phyloP scores from a whole-genome alignment of 768 basidiomycete species.

The Cantharellus anzutake region DNA sequence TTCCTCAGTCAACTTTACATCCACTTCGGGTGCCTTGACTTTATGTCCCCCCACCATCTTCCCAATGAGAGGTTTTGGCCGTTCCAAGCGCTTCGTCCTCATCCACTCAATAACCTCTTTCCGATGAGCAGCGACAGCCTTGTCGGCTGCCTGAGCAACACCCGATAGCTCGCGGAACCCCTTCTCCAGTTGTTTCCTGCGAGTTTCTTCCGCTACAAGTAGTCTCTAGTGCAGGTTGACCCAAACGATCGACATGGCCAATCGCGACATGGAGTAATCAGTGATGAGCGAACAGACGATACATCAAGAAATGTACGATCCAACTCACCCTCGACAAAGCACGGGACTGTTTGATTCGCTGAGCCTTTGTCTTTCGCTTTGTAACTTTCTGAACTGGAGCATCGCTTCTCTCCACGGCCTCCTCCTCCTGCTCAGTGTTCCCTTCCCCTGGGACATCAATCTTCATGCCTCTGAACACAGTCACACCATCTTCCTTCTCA shows the following conservation, averaged over 20 bases:
- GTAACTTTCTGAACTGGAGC: conserved; percentile 10
- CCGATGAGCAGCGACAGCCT: conserved; percentile 22
- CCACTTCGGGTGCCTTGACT: conserved; percentile 46
- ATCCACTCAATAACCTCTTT: conserved; percentile 22
- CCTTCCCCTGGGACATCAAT: conserved; percentile 25
- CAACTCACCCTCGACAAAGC: conserved; percentile 34
- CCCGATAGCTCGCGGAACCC: conserved; percentile 37
- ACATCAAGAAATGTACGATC: background rate
- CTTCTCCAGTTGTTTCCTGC: conserved; percentile 40
- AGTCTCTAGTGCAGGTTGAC: conserved; percentile 30
- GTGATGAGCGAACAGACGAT: background rate
- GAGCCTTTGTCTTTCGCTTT: conserved; percentile 37
- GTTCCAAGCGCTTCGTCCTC: conserved; percentile 11
- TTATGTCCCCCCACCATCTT: conserved; percentile 62
- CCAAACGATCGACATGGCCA: no score
- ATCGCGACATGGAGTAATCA: background rate
- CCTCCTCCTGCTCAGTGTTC: conserved; percentile 14
- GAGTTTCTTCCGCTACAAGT: conserved; percentile 35
- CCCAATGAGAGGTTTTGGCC: conserved; percentile 40
- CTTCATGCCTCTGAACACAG: conserved; percentile 38
- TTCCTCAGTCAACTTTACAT: conserved; percentile 84
- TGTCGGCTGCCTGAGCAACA: conserved; percentile 27
- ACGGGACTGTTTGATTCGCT: conserved; percentile 47
- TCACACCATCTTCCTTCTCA: conserved; percentile 21
- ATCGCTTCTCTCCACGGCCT: conserved; percentile 8